Evolutionary conservation across 345 rosid species (phyloP), one percentile per base, ranked within the genome.

Genomic region (Anacardium occidentale): DNA sequence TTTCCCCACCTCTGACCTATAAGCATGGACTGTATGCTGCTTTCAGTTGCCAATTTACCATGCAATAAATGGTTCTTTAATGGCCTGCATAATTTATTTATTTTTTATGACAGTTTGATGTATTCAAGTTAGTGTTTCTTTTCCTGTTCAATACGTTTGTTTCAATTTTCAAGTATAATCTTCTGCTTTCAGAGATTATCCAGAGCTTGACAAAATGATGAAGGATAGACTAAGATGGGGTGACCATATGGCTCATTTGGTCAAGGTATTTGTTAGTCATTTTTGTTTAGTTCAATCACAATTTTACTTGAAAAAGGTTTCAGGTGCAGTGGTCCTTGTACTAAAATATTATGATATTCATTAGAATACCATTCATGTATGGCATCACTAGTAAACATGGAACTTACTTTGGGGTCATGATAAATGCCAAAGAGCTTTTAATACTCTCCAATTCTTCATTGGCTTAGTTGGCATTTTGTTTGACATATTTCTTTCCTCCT

Each of bases 211-310:
- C 68, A 80, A 72, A 54, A 83, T 88, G 87, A 73, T 90, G 79
- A 95, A 83, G 85, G 90, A 92, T 2, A 84, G 89, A 79, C 55
- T 84, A 54, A 82, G 99, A 80, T 95, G 88, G 88, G 98, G 97
- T 68, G 99, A 95, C 83, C 95, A 96, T 29, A 92, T 95, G 98
- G 98, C 93, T 21, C 97, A 95, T 82, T 79, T 92, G 84, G 97
- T 95, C 58, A 90, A 90, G 97, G 98, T 90, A 83, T 70, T 62
- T 17, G 5, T 47, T 26, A 70, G 18, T 45, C 37, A 58, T 56
- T 55, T 45, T 24, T 54, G n/a, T n/a, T n/a, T n/a, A n/a, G n/a
- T n/a, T n/a, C n/a, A n/a, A n/a, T n/a, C n/a, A n/a, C n/a, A n/a
- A n/a, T 48, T 12, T 58, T 7, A 7, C 58, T 25, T 58, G 13